Evolutionary conservation across 306 rosid genomes (phyloP).

Genomic region (Heteromeles arbutifolia): DNA sequence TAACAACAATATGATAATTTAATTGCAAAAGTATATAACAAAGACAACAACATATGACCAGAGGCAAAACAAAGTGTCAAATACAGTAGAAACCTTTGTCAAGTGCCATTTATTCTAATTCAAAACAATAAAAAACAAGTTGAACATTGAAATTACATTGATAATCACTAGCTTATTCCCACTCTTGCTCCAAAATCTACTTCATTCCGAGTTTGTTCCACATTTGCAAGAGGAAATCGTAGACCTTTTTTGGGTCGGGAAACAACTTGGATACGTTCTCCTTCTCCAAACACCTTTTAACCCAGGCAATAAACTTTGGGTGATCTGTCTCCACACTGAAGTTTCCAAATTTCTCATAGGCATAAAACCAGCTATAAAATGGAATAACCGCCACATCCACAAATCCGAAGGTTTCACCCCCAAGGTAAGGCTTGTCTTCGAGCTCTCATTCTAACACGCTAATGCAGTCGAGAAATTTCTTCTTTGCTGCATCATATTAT

Average conservation of each 20-base stretch:
- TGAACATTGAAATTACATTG: neutral
- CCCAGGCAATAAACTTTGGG: constrained; percentile 14
- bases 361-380: constrained; percentile 3
- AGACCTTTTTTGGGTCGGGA: constrained; percentile 20
- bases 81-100: neutral
- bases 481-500: constrained; percentile 18
- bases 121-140: neutral
- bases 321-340: constrained; percentile 4
- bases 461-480: constrained; percentile 14
- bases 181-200: neutral
- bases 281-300: constrained; percentile 6
- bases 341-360: constrained; percentile 7
- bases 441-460: neutral
- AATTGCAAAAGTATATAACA: neutral
- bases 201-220: constrained; percentile 10
- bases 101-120: neutral
- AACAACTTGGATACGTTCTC: constrained; percentile 17
- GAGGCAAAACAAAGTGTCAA: neutral
- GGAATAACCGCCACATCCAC: constrained; percentile 19
- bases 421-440: neutral
- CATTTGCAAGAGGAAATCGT: neutral
- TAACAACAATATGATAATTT: neutral
- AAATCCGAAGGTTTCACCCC: constrained; percentile 12
- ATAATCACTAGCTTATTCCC: no score
- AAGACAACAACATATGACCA: neutral